These are phyloP conservation scores for Lachancea kluyveri DNA, from an alignment of 805 yeast genomes.

Conservation along the genomic window DNA sequence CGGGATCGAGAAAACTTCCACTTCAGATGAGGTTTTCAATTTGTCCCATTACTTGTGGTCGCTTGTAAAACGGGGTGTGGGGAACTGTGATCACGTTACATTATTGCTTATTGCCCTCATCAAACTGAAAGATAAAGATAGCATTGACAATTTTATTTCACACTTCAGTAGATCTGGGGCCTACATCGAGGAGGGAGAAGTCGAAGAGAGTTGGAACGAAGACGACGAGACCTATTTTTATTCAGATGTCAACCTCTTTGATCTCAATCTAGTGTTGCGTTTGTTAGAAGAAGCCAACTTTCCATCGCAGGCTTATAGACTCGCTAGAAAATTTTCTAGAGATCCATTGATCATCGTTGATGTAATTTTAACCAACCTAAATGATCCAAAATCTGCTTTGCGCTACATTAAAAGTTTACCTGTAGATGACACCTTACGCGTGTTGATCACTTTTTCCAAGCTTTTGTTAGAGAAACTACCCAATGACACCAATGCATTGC, in stretches of 20 bases:
- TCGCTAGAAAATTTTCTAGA: constrained; percentile 60
- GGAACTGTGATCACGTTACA: constrained; percentile 79
- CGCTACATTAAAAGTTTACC: constrained; percentile 60
- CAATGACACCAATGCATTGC: constrained; percentile 69
- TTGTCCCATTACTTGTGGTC: constrained; percentile 59
- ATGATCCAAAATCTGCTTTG: constrained; percentile 54
- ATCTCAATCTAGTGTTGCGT: constrained; percentile 59
- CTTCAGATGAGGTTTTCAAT: constrained; percentile 35
- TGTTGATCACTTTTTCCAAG: constrained; percentile 62
- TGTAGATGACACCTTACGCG: constrained; percentile 70
- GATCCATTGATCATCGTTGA: constrained; percentile 73
- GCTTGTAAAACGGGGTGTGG: constrained; percentile 46
- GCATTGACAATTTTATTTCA: constrained; percentile 51
- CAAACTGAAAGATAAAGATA: constrained; percentile 57
- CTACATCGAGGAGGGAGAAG: constrained; percentile 23
- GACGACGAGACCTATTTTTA: constrained; percentile 34
- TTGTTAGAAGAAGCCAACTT: constrained; percentile 71
- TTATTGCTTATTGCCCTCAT: constrained; percentile 73
- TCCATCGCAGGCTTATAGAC: constrained; percentile 54
- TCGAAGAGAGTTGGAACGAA: constrained; percentile 26
- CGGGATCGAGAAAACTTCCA: constrained; percentile 49
- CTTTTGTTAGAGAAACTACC: constrained; percentile 62
- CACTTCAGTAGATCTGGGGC: constrained; percentile 28
- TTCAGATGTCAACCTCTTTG: constrained; percentile 39
- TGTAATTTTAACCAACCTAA: constrained; percentile 60